phyloP scores from a whole-genome alignment of 2,329 filamentous ascomycete species.

The Aspergillus sp. region DNA sequence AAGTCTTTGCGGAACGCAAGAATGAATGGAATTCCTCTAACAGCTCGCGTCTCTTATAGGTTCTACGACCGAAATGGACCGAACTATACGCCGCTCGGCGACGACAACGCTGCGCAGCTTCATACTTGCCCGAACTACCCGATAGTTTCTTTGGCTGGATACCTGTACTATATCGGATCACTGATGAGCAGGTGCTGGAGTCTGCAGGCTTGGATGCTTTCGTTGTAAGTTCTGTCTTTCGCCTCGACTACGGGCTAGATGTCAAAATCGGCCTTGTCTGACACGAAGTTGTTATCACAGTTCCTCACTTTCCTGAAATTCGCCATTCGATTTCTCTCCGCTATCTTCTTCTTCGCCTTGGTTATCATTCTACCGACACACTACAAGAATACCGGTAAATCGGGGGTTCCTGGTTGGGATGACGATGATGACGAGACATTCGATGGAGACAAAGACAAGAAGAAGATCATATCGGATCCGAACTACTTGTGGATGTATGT shows the following conservation, averaged over 20 bases:
- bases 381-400: conserved; percentile 59
- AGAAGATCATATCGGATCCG: conserved; percentile 37
- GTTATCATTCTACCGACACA: conserved; percentile 86
- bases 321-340: conserved; percentile 77
- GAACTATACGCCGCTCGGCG: conserved; percentile 87
- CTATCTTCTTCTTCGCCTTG: conserved; percentile 79
- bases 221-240: conserved; percentile 62
- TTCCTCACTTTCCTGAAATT: conserved; percentile 97
- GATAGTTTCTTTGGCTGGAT: conserved; percentile 93
- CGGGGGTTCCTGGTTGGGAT: conserved; percentile 42
- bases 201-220: conserved; percentile 94
- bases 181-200: conserved; percentile 83
- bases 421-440: conserved; percentile 35
- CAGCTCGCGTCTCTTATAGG: conserved; percentile 48
- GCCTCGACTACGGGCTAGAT: neutral
- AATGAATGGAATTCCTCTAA: conserved; percentile 14
- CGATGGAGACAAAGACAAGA: conserved; percentile 35
- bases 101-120: conserved; percentile 67
- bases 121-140: conserved; percentile 73
- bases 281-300: conserved; percentile 35
- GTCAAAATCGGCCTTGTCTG: neutral
- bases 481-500: conserved; percentile 89
- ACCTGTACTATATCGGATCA: conserved; percentile 77
- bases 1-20: conserved; percentile 20
- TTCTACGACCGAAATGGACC: conserved; percentile 88